Evolutionary conservation across 2,329 filamentous ascomycete genomes (phyloP).

Genomic region (Diaporthe velutina): DNA sequence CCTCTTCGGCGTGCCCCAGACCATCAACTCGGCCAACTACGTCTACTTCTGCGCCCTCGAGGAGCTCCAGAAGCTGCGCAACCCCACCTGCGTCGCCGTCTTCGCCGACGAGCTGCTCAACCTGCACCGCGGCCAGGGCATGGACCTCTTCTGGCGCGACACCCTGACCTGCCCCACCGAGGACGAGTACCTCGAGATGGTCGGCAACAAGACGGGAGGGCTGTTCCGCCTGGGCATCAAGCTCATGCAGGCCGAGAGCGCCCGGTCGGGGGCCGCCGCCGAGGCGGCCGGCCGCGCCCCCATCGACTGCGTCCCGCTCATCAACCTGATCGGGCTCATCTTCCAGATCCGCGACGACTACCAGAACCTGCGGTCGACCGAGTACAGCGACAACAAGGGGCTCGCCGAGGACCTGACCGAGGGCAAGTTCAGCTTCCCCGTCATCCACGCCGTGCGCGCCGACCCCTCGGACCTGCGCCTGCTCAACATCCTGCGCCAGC

Average conservation of each 20-base stretch:
- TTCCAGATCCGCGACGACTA: constrained; percentile 97
- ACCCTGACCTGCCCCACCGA: constrained; percentile 86
- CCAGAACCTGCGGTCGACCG: constrained; percentile 81
- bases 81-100: constrained; percentile 75
- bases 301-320: constrained; percentile 84
- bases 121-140: constrained; percentile 87
- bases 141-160: constrained; percentile 93
- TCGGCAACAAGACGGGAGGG: constrained; percentile 90
- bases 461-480: constrained; percentile 82
- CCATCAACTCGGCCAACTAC: constrained; percentile 92
- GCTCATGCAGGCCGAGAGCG: constrained; percentile 83
- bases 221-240: constrained; percentile 88
- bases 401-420: constrained; percentile 96
- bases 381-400: constrained; percentile 91
- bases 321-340: constrained; percentile 86
- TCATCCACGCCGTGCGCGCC: constrained; percentile 91
- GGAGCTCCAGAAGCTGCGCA: constrained; percentile 78
- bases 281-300: constrained; percentile 41
- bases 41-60: constrained; percentile 86
- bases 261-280: constrained; percentile 48
- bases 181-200: constrained; percentile 95
- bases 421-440: constrained; percentile 95
- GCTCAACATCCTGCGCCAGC: constrained; percentile 93
- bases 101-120: constrained; percentile 88
- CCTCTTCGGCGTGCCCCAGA: constrained; percentile 89